Base-by-base conservation (phyloP, 78 protist genomes). In the Speleostelium caveatum region DNA sequence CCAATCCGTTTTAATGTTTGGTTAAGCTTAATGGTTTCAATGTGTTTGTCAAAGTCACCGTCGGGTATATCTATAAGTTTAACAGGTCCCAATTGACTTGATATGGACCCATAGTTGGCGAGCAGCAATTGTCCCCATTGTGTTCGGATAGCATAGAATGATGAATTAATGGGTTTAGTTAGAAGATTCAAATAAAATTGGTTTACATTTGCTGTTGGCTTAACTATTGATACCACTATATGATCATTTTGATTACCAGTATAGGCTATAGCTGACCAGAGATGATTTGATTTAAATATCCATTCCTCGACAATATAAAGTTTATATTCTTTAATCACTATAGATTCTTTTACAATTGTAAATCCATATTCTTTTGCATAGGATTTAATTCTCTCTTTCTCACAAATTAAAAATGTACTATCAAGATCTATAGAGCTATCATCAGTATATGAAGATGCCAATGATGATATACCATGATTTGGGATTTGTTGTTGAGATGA, bases 231-330 rank as follows among this genome's bases (percentile, higher is more conserved):
- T 0, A 68, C 89, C 8, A 38, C 7, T 3, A 80, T 72, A 22
- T 80, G 33, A 7, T 80, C 89, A 19, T 21, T 32, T 19, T 33
- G 77, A 68, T 80, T 80, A 3, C 89, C 89, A 26, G 89, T 58
- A 21, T 39, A 80, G 30, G 39, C 66, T 10, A 80, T 65, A 1
- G 89, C 75, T 24, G 77, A 28, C 89, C 89, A 80, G 32, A 56
- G 22, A 35, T 68, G 61, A 58, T 68, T 80, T 0, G 73, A 41
- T 49, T 80, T 80, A 36, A 68, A 80, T 80, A 80, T 68, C 89
- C 89, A 80, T 55, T 80, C 89, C 19, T 80, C 89, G 1, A 80
- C 89, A 8, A 38, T 77, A 68, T 80, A 80, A 12, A 80, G 22
- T 41, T 39, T 80, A 56, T 80, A 80, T 22, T 80, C 89, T 38